Evolutionary conservation across 139 green algal species (phyloP).

Genomic region (Spirogloea muscicola): DNA sequence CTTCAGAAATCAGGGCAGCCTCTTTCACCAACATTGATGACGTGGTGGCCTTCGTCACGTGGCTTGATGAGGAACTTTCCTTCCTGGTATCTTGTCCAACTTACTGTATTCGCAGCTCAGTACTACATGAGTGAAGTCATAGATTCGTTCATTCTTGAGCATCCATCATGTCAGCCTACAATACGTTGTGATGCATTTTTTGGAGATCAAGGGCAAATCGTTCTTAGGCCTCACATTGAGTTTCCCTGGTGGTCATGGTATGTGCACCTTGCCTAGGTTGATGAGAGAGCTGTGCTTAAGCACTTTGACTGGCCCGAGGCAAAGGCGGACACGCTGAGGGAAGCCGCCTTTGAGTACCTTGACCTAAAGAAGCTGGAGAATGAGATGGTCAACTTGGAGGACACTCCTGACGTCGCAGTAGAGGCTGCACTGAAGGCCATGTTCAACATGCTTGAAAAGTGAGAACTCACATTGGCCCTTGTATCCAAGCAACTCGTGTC

Average conservation of each 20-base stretch:
- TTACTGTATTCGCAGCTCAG: too few species aligned
- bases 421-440: slow-evolving; percentile 23
- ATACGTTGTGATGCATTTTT: too few species aligned
- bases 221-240: too few species aligned
- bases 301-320: slow-evolving; percentile 49
- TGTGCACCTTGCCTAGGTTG: too few species aligned
- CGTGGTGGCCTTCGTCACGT: slow-evolving; percentile 38
- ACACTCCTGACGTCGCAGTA: slow-evolving; percentile 8
- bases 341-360: slow-evolving; percentile 44
- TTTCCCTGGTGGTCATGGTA: too few species aligned
- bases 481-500: too few species aligned
- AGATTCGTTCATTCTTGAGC: too few species aligned
- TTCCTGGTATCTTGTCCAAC: slow-evolving; percentile 43
- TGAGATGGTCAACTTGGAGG: background rate
- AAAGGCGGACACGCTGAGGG: slow-evolving; percentile 40
- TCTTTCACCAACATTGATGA: slow-evolving; percentile 33
- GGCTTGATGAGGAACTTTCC: slow-evolving; percentile 44
- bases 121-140: too few species aligned
- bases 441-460: slow-evolving; percentile 29
- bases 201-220: too few species aligned
- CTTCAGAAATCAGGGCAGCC: background rate
- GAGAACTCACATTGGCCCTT: background rate
- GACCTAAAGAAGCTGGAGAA: slow-evolving; percentile 23
- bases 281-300: slow-evolving; percentile 50
- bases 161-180: too few species aligned